Base-by-base conservation (phyloP, 306 rosid genomes). In the Clitoria ternatea region DNA sequence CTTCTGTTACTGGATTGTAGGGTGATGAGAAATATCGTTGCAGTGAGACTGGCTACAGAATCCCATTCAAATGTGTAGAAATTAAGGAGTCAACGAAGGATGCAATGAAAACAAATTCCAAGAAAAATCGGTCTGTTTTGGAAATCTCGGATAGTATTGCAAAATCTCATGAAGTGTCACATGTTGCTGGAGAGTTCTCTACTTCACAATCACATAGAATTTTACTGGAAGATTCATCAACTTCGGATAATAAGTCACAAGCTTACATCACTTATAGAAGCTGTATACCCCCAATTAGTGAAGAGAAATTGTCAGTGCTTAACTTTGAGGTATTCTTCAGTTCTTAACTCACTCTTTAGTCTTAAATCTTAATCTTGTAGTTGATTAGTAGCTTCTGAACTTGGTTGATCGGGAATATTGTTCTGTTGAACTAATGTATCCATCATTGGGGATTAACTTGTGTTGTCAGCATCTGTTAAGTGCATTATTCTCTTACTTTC, bases 11-110 rank as follows among this genome's bases (percentile, higher is more conserved):
- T 75, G 60, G 57, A 8, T 62, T 40, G 75, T 60, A 93, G 98
- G 86, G 81, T 39, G 85, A 88, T 45, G 87, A 69, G 44, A 88
- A 86, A 78, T 90, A 86, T 73, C 87, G 93, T 53, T 93, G 97
- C 88, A 88, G 91, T 53, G 97, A 93, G 86, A 93, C 98, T 76
- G 97, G 97, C 61, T 93, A 90, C 70, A 91, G 90, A 18, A 93
- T 93, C 76, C 96, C 97, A 61, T 85, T 88, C 78, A 93, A 86
- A 85, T 93, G 97, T 62, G 68, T 80, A 56, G 90, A 88, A 80
- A 79, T 81, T 49, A 90, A 82, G 76, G 84, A 62, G 27, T 72
- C 81, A 9, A 37, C 6, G 0, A 85, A 79, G 72, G 82, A 53
- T 60, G 63, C 76, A 17, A 66, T 50, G 26, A 70, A 49, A 69